Evolutionary conservation across 2,329 filamentous ascomycete genomes (phyloP), one percentile per base, ranked within the genome.

Genomic region (Zymoseptoria tritici): DNA sequence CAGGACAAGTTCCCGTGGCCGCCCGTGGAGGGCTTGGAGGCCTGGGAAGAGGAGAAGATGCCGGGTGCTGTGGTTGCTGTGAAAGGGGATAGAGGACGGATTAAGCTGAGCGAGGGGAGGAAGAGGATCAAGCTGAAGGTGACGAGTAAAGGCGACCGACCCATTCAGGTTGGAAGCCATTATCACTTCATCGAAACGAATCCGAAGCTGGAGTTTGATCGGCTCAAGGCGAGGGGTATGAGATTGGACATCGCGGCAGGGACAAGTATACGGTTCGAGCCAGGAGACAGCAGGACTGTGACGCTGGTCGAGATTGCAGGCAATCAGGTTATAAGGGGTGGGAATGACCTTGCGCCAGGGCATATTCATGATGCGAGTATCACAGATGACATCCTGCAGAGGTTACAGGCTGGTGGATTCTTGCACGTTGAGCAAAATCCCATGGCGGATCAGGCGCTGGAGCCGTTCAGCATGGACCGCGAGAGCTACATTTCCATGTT

Each of bases 101-200:
- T 97, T 57, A 76, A 77, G 55, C 76, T 97, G 67, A 96, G 91
- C 72, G 81, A 86, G 67, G 87, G 87, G 49, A 82, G 91, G 57
- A 86, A 83, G 75, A 83, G 92, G 62, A 86, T 92, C 64, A 81
- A 77, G 61, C 77, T 97, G 49, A 85, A 80, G 71, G 90, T 97
- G 49, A 91, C 87, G 64, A 96, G 90, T 74, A 89, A 83, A 68
- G 93, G 93, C 6, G 93, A 97, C 74, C 81, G 93, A 31, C 93
- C 93, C 1, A 88, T 97, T 62, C 92, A 97, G 80, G 81, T 90
- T 61, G 93, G 93, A 31, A 96, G 91, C 31, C 93, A 97, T 76
- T 97, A 96, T 74, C 93, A 97, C 76, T 96, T 97, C 73, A 85
- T 96, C 70, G 93, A 97, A 78, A 88, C 86, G n/a, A 97, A 97